Conservation (phyloP, 2,329 filamentous ascomycete genomes). For the Alternaria arbusti region DNA sequence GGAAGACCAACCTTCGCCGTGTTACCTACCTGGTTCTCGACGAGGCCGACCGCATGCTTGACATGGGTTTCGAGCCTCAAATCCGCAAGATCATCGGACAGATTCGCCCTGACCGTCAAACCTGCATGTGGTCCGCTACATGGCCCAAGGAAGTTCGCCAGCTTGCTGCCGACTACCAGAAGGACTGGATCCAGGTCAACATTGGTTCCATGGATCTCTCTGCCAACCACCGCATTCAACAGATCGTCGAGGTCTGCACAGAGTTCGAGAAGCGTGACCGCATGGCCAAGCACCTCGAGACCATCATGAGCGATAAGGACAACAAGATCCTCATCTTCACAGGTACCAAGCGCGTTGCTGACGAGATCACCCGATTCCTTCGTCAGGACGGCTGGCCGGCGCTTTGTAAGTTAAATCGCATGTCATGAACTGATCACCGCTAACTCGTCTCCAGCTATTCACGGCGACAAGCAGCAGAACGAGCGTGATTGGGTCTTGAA, state of each 20-base stretch:
- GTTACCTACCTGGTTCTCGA: slow-evolving; percentile 98
- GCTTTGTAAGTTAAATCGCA: slow-evolving; percentile 70
- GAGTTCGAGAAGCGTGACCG: slow-evolving; percentile 97
- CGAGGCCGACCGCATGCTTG: slow-evolving; percentile 98
- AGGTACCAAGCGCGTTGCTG: slow-evolving; percentile 85
- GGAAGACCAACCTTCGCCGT: slow-evolving; percentile 96
- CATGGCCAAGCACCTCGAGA: slow-evolving; percentile 97
- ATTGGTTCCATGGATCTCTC: slow-evolving; percentile 95
- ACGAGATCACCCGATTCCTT: slow-evolving; percentile 96
- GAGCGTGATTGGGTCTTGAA: slow-evolving; percentile 99
- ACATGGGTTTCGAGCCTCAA: slow-evolving; percentile 99
- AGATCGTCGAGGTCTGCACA: slow-evolving; percentile 94
- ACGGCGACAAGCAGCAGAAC: slow-evolving; percentile 99
- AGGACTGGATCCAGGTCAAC: slow-evolving; percentile 98
- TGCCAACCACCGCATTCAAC: slow-evolving; percentile 96
- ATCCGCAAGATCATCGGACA: slow-evolving; percentile 98
- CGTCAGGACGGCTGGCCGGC: slow-evolving; percentile 98
- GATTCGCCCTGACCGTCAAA: slow-evolving; percentile 97
- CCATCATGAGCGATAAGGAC: slow-evolving; percentile 93
- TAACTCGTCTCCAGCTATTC: slow-evolving; percentile 73
- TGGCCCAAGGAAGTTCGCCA: slow-evolving; percentile 99
- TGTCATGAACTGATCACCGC: slow-evolving; percentile 23
- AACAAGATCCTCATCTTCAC: slow-evolving; percentile 97
- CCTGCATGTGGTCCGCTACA: slow-evolving; percentile 99
- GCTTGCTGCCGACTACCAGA: slow-evolving; percentile 86